Evolutionary conservation across 805 yeast species (phyloP).

Genomic region (Suhomyces vadensis): DNA sequence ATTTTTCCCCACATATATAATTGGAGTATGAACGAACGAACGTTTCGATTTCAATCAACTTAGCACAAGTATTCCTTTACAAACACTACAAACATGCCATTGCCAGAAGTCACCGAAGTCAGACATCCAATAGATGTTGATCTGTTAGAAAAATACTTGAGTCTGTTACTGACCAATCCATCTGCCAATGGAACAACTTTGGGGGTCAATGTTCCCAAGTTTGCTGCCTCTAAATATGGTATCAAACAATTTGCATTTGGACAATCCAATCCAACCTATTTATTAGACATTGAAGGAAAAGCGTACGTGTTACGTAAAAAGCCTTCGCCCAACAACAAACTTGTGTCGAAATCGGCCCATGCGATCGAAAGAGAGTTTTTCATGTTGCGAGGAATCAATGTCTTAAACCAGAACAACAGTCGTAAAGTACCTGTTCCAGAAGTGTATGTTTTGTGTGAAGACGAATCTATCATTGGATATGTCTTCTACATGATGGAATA

Average conservation of each 20-base stretch:
- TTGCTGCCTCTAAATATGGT: slow-evolving; percentile 18
- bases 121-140: slow-evolving; percentile 34
- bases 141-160: slow-evolving; percentile 25
- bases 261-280: slow-evolving; percentile 64
- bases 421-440: slow-evolving; percentile 54
- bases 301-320: slow-evolving; percentile 56
- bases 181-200: slow-evolving; percentile 14
- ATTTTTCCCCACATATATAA: too few relatives aligned
- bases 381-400: slow-evolving; percentile 43
- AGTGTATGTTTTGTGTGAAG: slow-evolving; percentile 55
- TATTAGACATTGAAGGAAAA: slow-evolving; percentile 39
- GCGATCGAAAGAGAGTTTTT: slow-evolving; percentile 62
- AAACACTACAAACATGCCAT: slow-evolving; percentile 13
- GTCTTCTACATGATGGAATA: slow-evolving; percentile 65
- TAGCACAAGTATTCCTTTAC: too few relatives aligned
- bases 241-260: slow-evolving; percentile 60
- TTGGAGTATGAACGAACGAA: too few relatives aligned
- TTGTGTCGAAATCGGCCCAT: slow-evolving; percentile 59
- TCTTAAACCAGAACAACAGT: slow-evolving; percentile 19
- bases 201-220: slow-evolving; percentile 25
- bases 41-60: not conserved
- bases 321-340: slow-evolving; percentile 50
- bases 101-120: slow-evolving; percentile 32
- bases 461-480: slow-evolving; percentile 52
- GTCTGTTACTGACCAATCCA: slow-evolving; percentile 1